Conservation (phyloP, 1,284 basidiomycete genomes). For the Porogramme epimiltina region DNA sequence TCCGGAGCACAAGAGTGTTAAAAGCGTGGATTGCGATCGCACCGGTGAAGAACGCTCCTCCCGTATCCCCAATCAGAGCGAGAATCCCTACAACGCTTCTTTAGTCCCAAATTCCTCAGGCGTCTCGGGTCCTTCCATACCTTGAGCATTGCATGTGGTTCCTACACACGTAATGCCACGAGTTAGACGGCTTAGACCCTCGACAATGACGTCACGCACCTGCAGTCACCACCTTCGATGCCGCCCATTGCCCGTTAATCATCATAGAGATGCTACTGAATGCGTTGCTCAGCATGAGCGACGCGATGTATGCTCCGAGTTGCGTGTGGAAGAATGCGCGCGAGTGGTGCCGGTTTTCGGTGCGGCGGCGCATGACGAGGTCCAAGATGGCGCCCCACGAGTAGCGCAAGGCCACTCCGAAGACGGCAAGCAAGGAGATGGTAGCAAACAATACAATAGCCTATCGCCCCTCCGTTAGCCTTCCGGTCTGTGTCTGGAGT, state of each 20-base stretch:
- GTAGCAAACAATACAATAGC: slow-evolving; percentile 53
- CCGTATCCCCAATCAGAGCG: slow-evolving; percentile 63
- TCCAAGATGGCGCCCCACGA: slow-evolving; percentile 41
- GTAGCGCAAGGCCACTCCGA: slow-evolving; percentile 47
- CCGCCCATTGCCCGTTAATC: slow-evolving; percentile 48
- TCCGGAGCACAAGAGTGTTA: slow-evolving; percentile 59
- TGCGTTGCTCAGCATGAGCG: slow-evolving; percentile 60
- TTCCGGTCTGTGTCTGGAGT: too few relatives aligned
- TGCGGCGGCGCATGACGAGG: slow-evolving; percentile 22
- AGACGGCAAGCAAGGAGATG: slow-evolving; percentile 52
- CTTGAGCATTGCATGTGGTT: slow-evolving; percentile 55
- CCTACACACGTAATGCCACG: slow-evolving; percentile 24
- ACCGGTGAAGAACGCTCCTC: slow-evolving; percentile 64
- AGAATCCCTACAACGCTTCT: slow-evolving; percentile 37
- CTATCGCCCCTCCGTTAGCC: slow-evolving; percentile 30
- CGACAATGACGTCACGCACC: slow-evolving; percentile 40
- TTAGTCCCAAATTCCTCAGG: not conserved
- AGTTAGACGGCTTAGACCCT: not conserved
- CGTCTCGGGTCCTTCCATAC: slow-evolving; percentile 32
- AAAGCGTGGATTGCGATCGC: slow-evolving; percentile 71
- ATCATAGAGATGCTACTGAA: slow-evolving; percentile 54
- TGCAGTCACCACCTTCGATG: slow-evolving; percentile 43
- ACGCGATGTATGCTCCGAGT: slow-evolving; percentile 65
- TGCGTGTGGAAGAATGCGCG: slow-evolving; percentile 70
- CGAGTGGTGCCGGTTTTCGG: slow-evolving; percentile 35